Evolutionary conservation across 768 basidiomycete genomes (phyloP).

Genomic region (Russula sp.): DNA sequence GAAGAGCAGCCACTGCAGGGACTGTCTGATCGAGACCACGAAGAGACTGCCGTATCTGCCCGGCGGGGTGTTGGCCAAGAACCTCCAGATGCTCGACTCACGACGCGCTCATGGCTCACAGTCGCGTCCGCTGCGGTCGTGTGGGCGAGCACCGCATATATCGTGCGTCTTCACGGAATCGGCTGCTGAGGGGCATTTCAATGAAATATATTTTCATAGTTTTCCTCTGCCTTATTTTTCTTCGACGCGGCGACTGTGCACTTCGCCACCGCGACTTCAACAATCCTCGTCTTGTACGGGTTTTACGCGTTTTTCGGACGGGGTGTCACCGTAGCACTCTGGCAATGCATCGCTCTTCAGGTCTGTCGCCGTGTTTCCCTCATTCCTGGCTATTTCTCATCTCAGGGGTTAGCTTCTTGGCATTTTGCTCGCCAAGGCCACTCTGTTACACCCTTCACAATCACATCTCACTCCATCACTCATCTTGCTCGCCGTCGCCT

Average conservation of each 20-base stretch:
- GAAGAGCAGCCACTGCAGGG: slow-evolving; percentile 15
- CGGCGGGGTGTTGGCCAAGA: not conserved
- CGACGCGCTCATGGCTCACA: not conserved
- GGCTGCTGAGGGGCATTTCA: not conserved
- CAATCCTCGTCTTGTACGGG: slow-evolving; percentile 4
- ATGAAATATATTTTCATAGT: not conserved
- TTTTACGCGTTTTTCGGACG: slow-evolving; percentile 20
- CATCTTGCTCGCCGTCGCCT: slow-evolving; percentile 10
- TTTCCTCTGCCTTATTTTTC: slow-evolving; percentile 1
- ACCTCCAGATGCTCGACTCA: not conserved
- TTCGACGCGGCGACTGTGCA: slow-evolving; percentile 12
- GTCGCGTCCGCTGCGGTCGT: not conserved
- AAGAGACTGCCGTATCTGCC: not conserved
- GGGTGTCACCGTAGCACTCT: slow-evolving; percentile 24
- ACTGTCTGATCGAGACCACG: not conserved
- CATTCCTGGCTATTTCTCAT: slow-evolving; percentile 4
- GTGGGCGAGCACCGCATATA: slow-evolving; percentile 12
- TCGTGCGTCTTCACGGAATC: not conserved
- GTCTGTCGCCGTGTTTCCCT: slow-evolving; percentile 22
- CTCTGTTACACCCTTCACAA: not conserved
- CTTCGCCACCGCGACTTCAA: slow-evolving; percentile 7
- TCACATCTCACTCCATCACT: not conserved
- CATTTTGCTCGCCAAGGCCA: slow-evolving; percentile 27
- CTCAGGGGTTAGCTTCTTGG: slow-evolving; percentile 28
- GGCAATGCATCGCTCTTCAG: slow-evolving; percentile 31